Evolutionary conservation across 805 yeast genomes (phyloP), one percentile per base, ranked within the genome.

Genomic region (Metschnikowia arizonensis): DNA sequence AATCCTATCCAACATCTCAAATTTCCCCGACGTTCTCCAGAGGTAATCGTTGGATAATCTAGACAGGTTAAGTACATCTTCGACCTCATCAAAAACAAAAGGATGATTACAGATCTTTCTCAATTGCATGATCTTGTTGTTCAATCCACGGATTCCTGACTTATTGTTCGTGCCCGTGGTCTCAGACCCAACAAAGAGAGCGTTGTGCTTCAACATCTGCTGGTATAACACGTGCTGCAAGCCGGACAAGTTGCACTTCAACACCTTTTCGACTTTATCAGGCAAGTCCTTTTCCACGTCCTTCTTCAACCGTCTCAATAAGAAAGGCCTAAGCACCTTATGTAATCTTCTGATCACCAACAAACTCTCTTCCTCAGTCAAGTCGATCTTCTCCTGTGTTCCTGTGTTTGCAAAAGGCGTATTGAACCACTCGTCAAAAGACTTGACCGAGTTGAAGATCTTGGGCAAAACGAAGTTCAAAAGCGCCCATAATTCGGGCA

Each of bases 361-460:
- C 48, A 86, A 70, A 28, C 87, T 81, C 65, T 86, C 95, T 82
- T 86, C 95, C 76, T 86, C 95, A 0, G 88, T 82, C 51, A 86
- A 72, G 50, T 82, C 93, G 42, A 86, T 74, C 62, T 83, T 83
- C 56, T 86, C 95, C 62, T 84, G 91, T 12, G 82, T 73, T 47
- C 95, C 95, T 14, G 93, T 82, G 52, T 84, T 85, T 3, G 90
- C 91, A 66, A 86, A 86, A 5, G 95, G 95, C 0, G 95, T 86
- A 58, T 86, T 86, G 61, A 86, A 86, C 95, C 95, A 86, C 60
- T 86, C 95, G 59, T 86, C 93, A 59, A 86, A 86, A 6, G 91
- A 82, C 59, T 86, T 84, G 9, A 84, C 93, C 29, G 93, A 85
- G 59, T 85, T 86, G 74, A 86, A 86, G 62, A 86, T 83, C 57